Base-by-base conservation (phyloP, 768 basidiomycete genomes). In the Coprinellus micaceus region DNA sequence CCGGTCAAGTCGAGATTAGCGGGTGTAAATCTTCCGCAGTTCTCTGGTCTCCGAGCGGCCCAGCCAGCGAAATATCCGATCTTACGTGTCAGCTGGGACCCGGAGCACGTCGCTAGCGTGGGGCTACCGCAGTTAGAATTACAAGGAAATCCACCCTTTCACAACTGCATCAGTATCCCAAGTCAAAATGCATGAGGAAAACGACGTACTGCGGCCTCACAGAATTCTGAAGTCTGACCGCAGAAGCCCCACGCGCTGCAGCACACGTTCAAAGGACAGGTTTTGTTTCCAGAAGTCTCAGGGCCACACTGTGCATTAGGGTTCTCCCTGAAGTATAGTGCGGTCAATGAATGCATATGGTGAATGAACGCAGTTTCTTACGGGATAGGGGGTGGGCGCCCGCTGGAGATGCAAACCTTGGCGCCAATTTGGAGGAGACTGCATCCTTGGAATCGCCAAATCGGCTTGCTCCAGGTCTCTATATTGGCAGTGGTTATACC, bases 241-340 rank as follows among this genome's bases (percentile, higher is more conserved):
- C 65, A 66, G 50, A 61, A 67, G 10, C 66, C 66, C n/a, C 62
- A 65, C 1, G 63, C 61, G 39, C 64, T 64, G 54, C 66, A 67
- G 53, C 66, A 67, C 1, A 59, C 64, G 13, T 64, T 67, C 33
- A 67, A 52, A 13, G 65, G 64, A 39, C 65, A 66, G n/a, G 61
- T 64, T 11, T 43, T 49, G 49, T 65, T 62, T 1, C 58, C 61
- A 11, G 51, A 50, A 19, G 58, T 64, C 50, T 65, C 49, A 12
- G 64, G 64, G n/a, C 66, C 64, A 50, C 66, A 67, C 53, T 67
- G 61, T 26, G 60, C 54, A 3, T 30, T 41, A 1, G 65, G 55
- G 29, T 55, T 63, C 44, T 65, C 46, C 5, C 48, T 50, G 33
- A 9, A 2, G 63, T 62, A 43, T 19, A n/a, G 12, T 25, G 43